Percentiles rank a stretch among this genome's conserved stretches.
phyloP scores from a whole-genome alignment of 2,329 filamentous ascomycete species.

The Acrodontium crateriforme region DNA sequence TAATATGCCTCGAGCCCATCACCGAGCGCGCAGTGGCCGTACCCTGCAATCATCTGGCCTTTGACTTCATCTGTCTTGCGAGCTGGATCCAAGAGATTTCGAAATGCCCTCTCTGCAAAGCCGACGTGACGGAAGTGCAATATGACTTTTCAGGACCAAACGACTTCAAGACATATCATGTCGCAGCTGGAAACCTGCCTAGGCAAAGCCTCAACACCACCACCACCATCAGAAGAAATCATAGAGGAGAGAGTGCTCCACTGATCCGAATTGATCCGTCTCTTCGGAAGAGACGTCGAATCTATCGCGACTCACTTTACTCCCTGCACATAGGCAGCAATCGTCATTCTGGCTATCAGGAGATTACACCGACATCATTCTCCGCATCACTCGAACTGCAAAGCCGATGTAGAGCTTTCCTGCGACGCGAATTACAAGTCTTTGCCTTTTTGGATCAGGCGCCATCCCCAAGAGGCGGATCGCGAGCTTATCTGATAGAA shows the following conservation, averaged over 20 bases:
- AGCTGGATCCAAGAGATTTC: constrained; percentile 66
- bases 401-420: constrained; percentile 64
- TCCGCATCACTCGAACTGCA: constrained; percentile 51
- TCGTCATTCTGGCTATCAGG: constrained; percentile 58
- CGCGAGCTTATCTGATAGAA: constrained; percentile 63
- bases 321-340: constrained; percentile 76
- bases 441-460: constrained; percentile 54
- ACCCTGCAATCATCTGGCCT: constrained; percentile 68
- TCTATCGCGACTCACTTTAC: constrained; percentile 61
- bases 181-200: constrained; percentile 19
- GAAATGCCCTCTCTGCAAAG: constrained; percentile 63
- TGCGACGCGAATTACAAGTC: constrained; percentile 70
- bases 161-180: constrained; percentile 44
- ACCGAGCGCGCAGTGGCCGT: constrained; percentile 56
- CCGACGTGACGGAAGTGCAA: constrained; percentile 44
- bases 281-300: constrained; percentile 48
- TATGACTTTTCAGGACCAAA: constrained; percentile 45
- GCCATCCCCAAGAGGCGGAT: constrained; percentile 10
- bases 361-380: constrained; percentile 57
- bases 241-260: constrained; percentile 2
- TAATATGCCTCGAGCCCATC: constrained; percentile 73
- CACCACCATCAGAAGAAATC: constrained; percentile 1
- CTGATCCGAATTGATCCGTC: constrained; percentile 16
- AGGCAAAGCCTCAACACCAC: not conserved
- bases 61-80: constrained; percentile 73